Percentiles rank a stretch among this genome's conserved stretches.
These are phyloP conservation scores for Penium margaritaceum DNA, from an alignment of 139 green algal species.

Conservation along the genomic window DNA sequence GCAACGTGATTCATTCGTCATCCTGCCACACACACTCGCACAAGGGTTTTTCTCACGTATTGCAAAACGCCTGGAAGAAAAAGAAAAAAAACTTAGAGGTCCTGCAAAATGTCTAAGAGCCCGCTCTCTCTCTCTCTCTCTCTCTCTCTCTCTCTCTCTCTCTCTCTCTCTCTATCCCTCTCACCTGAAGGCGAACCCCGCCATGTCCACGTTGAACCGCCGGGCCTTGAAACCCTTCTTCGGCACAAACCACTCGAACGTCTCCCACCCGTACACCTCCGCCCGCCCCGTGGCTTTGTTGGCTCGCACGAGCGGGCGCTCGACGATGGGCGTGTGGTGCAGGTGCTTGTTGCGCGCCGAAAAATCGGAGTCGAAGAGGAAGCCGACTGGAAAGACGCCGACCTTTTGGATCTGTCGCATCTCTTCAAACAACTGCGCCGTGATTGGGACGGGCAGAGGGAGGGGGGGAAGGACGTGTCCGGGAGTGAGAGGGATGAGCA, in stretches of 20 bases:
- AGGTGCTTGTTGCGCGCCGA: not conserved
- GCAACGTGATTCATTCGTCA: no score
- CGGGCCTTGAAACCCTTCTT: not conserved
- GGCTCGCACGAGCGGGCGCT: not conserved
- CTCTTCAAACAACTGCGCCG: not conserved
- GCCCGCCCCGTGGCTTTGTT: not conserved
- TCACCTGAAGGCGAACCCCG: slow-evolving; percentile 27
- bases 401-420: not conserved
- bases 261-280: slow-evolving; percentile 29
- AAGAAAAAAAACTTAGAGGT: no score
- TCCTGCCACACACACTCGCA: no score
- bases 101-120: no score
- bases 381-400: not conserved
- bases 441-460: no score
- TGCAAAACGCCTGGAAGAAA: no score
- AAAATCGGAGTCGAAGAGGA: not conserved
- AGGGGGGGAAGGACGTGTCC: no score
- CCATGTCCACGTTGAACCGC: slow-evolving; percentile 30
- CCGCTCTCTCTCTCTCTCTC: no score
- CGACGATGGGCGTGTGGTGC: not conserved
- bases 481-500: no score
- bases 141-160: no score
- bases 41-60: no score
- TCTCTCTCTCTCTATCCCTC: no score
- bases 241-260: slow-evolving; percentile 19